phyloP scores from a whole-genome alignment of 805 yeast genomes.

The Candida morakotiae region DNA sequence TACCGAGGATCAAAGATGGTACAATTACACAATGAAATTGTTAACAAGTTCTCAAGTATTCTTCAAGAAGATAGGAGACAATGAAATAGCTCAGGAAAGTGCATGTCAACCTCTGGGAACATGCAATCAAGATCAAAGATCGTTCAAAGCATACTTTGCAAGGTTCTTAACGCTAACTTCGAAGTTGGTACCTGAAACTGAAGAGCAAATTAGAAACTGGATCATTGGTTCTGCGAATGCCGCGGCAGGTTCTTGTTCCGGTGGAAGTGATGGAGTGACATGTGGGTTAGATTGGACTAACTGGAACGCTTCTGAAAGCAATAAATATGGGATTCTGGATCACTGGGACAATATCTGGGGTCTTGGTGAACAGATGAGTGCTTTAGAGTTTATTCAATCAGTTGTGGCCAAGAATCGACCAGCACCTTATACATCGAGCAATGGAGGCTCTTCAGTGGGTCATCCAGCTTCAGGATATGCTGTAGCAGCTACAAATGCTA shows the following conservation, averaged over 20 bases:
- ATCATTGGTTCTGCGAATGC: conserved; percentile 44
- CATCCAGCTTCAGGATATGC: conserved; percentile 65
- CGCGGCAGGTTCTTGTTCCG: conserved; percentile 68
- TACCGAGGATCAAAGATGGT: conserved; percentile 68
- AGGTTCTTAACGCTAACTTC: conserved; percentile 75
- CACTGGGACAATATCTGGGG: conserved; percentile 69
- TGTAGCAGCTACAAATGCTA: conserved; percentile 28
- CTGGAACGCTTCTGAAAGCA: conserved; percentile 52
- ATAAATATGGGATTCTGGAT: conserved; percentile 58
- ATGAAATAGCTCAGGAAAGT: conserved; percentile 64
- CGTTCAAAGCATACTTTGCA: conserved; percentile 83
- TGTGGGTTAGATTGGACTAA: conserved; percentile 70
- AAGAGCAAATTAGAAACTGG: conserved; percentile 41
- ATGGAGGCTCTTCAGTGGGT: conserved; percentile 72
- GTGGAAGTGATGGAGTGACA: conserved; percentile 71
- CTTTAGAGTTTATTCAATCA: conserved; percentile 59
- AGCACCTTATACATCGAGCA: conserved; percentile 57
- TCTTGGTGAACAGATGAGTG: conserved; percentile 75
- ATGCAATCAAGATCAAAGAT: conserved; percentile 85
- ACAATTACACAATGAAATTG: conserved; percentile 51
- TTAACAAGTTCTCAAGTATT: conserved; percentile 54
- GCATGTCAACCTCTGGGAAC: conserved; percentile 66
- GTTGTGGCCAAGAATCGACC: conserved; percentile 38
- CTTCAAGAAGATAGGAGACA: conserved; percentile 36
- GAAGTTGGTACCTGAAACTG: conserved; percentile 60